phyloP scores from a whole-genome alignment of 176 grass and related monocot genomes.

The Aegilops tauschii region DNA sequence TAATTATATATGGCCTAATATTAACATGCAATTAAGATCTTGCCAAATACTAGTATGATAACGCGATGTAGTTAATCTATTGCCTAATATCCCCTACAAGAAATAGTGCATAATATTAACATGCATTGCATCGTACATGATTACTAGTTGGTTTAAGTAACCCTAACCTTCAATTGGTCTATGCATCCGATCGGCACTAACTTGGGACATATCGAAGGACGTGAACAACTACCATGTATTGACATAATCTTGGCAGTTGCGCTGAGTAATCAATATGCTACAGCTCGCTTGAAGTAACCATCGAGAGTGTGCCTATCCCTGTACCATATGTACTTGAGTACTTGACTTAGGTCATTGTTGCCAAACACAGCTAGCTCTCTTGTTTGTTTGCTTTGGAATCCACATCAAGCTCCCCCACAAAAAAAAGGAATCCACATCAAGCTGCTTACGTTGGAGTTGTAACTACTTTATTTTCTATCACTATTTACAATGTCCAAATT shows the following conservation, averaged over 20 bases:
- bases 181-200: neutral
- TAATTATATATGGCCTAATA: too few species aligned
- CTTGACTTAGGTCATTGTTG: neutral
- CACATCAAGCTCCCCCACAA: neutral
- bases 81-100: too few species aligned
- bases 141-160: neutral
- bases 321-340: neutral
- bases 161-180: neutral
- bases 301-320: neutral
- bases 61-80: too few species aligned
- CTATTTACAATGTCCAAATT: neutral
- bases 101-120: too few species aligned
- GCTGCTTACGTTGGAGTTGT: neutral
- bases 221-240: neutral
- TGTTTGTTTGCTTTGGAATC: neutral
- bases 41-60: too few species aligned
- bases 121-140: too few species aligned
- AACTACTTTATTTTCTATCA: neutral
- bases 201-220: neutral
- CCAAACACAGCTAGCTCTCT: neutral
- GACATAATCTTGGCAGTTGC: neutral
- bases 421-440: neutral
- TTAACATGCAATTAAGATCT: too few species aligned
- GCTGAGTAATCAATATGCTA: neutral
- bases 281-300: neutral